phyloP scores from a whole-genome alignment of 148 eudicot genomes.

The Fallopia convolvulus region DNA sequence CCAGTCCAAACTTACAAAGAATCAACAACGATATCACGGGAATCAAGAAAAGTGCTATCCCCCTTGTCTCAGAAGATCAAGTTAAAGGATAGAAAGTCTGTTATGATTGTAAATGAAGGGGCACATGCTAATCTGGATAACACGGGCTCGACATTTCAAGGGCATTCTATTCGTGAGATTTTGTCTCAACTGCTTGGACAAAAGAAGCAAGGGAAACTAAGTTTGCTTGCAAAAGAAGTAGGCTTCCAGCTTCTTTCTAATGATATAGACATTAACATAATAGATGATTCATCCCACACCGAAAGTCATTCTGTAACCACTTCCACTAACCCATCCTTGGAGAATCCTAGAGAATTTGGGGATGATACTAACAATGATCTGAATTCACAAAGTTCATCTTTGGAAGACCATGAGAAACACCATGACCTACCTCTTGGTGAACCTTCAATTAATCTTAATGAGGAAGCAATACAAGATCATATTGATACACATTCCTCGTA shows the following conservation, averaged over 20 bases:
- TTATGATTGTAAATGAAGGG: constrained; percentile 55
- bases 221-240: constrained; percentile 73
- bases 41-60: constrained; percentile 31
- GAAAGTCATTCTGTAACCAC: constrained; percentile 19
- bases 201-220: constrained; percentile 48
- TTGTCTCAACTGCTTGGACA: constrained; percentile 46
- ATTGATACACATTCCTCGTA: constrained; percentile 16
- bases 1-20: constrained; percentile 25
- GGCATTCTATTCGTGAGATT: constrained; percentile 65
- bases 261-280: constrained; percentile 50
- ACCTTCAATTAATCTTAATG: constrained; percentile 14
- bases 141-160: constrained; percentile 32
- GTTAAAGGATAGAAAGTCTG: constrained; percentile 53
- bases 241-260: constrained; percentile 90
- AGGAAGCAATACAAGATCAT: constrained; percentile 11
- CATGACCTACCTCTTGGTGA: constrained; percentile 18
- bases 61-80: constrained; percentile 29
- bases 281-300: constrained; percentile 28
- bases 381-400: constrained; percentile 14
- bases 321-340: constrained; percentile 21
- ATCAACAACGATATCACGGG: constrained; percentile 22
- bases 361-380: constrained; percentile 19
- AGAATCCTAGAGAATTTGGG: constrained; percentile 21
- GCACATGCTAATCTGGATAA: constrained; percentile 40
- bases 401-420: constrained; percentile 15